phyloP scores from a whole-genome alignment of 148 eudicot species.

The Chenopodium album region DNA sequence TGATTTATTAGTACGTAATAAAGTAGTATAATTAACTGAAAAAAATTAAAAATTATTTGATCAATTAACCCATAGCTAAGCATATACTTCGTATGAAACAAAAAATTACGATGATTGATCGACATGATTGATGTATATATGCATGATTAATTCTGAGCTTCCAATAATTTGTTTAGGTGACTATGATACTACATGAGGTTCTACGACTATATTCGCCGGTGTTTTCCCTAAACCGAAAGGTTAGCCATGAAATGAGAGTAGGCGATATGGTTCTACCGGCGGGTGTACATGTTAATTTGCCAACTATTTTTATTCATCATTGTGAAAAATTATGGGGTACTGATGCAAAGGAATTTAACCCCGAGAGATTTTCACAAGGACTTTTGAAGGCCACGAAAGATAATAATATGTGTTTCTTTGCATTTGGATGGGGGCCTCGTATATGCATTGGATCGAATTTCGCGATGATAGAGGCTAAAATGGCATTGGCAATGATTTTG shows the following conservation, averaged over 20 bases:
- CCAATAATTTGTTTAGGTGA: conserved; percentile 19
- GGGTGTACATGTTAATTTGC: conserved; percentile 13
- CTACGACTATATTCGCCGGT: conserved; percentile 35
- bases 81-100: too few relatives aligned
- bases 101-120: too few relatives aligned
- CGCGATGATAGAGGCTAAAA: conserved; percentile 39
- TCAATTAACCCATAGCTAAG: too few relatives aligned
- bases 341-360: conserved; percentile 41
- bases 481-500: conserved; percentile 33
- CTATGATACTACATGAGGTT: conserved; percentile 39
- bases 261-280: conserved; percentile 30
- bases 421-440: conserved; percentile 45
- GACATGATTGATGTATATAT: too few relatives aligned
- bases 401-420: conserved; percentile 27
- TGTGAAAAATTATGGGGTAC: conserved; percentile 33
- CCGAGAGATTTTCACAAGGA: conserved; percentile 40
- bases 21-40: too few relatives aligned
- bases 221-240: conserved; percentile 2
- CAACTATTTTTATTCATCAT: conserved; percentile 22
- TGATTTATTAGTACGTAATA: too few relatives aligned
- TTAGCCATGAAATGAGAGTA: conserved; percentile 12
- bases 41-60: too few relatives aligned
- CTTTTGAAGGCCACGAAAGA: conserved; percentile 27
- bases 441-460: conserved; percentile 41
- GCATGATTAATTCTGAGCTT: not conserved